Base-by-base conservation (phyloP, 2,329 filamentous ascomycete species). In the Xylariaceae sp. region DNA sequence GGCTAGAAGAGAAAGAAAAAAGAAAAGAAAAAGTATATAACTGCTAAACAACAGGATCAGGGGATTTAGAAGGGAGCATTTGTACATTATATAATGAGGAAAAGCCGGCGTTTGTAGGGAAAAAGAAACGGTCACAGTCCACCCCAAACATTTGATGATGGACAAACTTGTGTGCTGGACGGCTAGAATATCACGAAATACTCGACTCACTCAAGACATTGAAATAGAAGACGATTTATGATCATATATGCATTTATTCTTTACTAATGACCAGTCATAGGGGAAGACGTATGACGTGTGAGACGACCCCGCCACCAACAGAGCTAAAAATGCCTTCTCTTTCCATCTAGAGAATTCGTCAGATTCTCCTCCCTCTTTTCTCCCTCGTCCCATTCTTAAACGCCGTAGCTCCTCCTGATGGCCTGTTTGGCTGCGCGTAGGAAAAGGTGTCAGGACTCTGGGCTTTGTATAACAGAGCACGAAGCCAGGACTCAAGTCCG, bases 71-170 rank as follows among this genome's bases (percentile, higher is more conserved):
- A 41, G 59, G 61, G 56, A 60, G 18, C 49, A 59, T 64, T 53
- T 35, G 48, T 50, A 45, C 41, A 45, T 7, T 65, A 66, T 61
- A 64, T 64, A 63, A 55, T 61, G 23, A 51, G 55, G 50, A 53
- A 59, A 56, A 61, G 65, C 59, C 50, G 65, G 63, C 64, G 61
- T 66, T 64, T 60, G 52, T 18, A 51, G 58, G 62, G 52, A 45
- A 50, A n/a, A 45, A 45, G 41, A 15, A 45, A 45, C 5, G 41
- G 41, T 45, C 41, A n/a, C 48, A 15, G 49, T 50, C 55, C 48
- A 30, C 4, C 60, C 59, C 56, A 57, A 51, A 52, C 44, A 45
- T 54, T 47, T 54, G 44, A 56, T 53, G 56, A 50, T 35, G 9
- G 18, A 55, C 51, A 58, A 51, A 56, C 56, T 56, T 55, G 34